Conservation (phyloP, 2,329 filamentous ascomycete genomes). For the Trichoderma lentiforme region DNA sequence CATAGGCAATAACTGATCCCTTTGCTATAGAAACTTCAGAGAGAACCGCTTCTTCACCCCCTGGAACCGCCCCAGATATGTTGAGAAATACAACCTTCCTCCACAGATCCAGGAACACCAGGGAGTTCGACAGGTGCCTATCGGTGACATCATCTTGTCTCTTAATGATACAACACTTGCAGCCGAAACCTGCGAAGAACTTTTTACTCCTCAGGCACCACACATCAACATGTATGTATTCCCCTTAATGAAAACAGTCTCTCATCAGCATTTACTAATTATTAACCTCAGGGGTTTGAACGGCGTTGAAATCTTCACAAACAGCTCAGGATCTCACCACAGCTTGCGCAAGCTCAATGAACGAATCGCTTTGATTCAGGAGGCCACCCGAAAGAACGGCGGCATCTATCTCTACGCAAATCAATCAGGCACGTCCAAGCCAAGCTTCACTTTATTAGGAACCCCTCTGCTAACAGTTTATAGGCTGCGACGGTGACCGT, state of each 20-base stretch:
- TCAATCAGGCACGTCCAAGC: not conserved
- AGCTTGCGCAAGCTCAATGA: slow-evolving; percentile 64
- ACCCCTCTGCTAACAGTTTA: not conserved
- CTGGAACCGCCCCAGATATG: slow-evolving; percentile 35
- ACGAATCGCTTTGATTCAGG: slow-evolving; percentile 60
- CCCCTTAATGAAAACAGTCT: not conserved
- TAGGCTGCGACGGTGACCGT: not conserved
- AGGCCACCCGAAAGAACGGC: slow-evolving; percentile 61
- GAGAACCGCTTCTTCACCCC: slow-evolving; percentile 41
- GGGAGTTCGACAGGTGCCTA: slow-evolving; percentile 39
- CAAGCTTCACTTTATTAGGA: not conserved
- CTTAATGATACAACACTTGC: slow-evolving; percentile 39
- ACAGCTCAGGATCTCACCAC: slow-evolving; percentile 32
- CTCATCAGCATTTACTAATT: not conserved
- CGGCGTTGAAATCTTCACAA: slow-evolving; percentile 20
- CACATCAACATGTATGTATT: slow-evolving; percentile 8
- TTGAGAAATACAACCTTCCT: slow-evolving; percentile 44
- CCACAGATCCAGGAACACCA: slow-evolving; percentile 24
- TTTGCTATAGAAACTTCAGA: slow-evolving; percentile 38
- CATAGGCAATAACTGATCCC: not conserved
- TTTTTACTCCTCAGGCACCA: slow-evolving; percentile 10
- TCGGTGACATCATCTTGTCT: slow-evolving; percentile 40
- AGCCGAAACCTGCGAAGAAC: slow-evolving; percentile 36
- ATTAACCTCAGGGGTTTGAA: not conserved
- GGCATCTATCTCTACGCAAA: slow-evolving; percentile 52